A percentile compares a stretch with the other conserved stretches of the same genome.
Evolutionary conservation across 202 grass and related monocot genomes (phyloP).

Genomic region (Cymbopogon flexuosus): DNA sequence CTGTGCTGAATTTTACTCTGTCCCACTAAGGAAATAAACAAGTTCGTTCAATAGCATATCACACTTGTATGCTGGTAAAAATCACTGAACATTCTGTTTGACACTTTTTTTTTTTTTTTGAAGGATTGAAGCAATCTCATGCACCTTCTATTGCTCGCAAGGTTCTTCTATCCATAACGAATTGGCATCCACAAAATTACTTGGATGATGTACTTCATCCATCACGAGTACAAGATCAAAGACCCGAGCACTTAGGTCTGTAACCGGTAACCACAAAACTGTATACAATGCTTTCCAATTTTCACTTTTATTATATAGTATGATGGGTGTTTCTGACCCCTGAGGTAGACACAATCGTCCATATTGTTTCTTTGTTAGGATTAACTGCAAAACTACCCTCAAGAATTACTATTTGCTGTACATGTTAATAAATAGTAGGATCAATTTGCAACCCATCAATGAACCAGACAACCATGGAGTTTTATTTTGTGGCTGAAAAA

Average conservation of each 20-base stretch:
- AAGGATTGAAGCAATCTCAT: slow-evolving; percentile 41
- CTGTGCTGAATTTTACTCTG: background rate
- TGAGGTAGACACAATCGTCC: slow-evolving; percentile 7
- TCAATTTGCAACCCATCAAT: background rate
- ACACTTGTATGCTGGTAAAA: slow-evolving; percentile 19
- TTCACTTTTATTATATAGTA: background rate
- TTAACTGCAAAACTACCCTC: slow-evolving; percentile 26
- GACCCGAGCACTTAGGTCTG: slow-evolving; percentile 21
- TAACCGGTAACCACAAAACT: slow-evolving; percentile 22
- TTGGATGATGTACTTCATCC: slow-evolving; percentile 23
- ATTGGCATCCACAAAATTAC: slow-evolving; percentile 25
- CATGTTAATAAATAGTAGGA: slow-evolving; percentile 14
- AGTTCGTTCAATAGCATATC: background rate
- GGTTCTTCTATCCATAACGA: slow-evolving; percentile 38
- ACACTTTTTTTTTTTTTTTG: slow-evolving; percentile 8
- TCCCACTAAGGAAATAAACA: background rate
- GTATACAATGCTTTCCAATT: background rate
- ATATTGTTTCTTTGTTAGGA: slow-evolving; percentile 17
- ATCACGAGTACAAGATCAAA: slow-evolving; percentile 35
- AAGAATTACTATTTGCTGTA: slow-evolving; percentile 22
- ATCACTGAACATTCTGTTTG: slow-evolving; percentile 20
- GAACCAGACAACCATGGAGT: background rate
- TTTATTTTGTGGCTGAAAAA: slow-evolving; percentile 8
- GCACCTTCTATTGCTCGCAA: slow-evolving; percentile 34
- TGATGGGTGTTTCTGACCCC: background rate